Percentiles rank a stretch among this genome's conserved stretches.
Conservation (phyloP, 1,284 basidiomycete species). For the Fomitiporia mediterranea region DNA sequence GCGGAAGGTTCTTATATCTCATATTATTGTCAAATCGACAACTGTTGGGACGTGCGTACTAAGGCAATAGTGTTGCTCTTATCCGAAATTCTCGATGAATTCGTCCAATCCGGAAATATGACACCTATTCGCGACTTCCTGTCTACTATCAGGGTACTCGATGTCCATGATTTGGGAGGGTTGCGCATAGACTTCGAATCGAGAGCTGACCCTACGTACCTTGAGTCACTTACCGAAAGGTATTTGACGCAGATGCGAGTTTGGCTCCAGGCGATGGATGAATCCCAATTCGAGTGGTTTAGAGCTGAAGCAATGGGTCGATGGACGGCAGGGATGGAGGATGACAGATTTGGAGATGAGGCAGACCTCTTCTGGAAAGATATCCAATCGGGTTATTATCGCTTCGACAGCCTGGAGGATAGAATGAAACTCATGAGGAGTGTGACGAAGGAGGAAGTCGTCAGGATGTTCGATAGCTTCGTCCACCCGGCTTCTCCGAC, state of each 20-base stretch:
- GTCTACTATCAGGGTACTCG: constrained; percentile 93
- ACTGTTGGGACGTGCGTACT: constrained; percentile 46
- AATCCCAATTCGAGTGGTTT: constrained; percentile 58
- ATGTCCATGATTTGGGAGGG: constrained; percentile 77
- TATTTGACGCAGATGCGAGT: constrained; percentile 74
- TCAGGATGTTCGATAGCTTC: constrained; percentile 66
- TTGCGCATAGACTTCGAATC: constrained; percentile 58
- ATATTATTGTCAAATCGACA: constrained; percentile 76
- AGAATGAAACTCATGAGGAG: constrained; percentile 61
- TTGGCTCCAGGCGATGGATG: constrained; percentile 52
- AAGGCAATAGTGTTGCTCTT: constrained; percentile 59
- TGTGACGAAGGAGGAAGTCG: constrained; percentile 74
- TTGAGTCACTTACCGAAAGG: constrained; percentile 85
- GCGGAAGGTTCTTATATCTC: constrained; percentile 84
- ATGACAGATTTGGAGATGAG: constrained; percentile 60
- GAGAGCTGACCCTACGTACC: constrained; percentile 73
- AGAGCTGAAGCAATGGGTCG: constrained; percentile 56
- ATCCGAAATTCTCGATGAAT: constrained; percentile 77
- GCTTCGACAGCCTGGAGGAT: constrained; percentile 71
- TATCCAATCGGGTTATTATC: constrained; percentile 71
- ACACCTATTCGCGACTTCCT: constrained; percentile 92
- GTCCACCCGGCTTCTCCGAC: constrained; percentile 67
- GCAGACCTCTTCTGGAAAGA: constrained; percentile 59
- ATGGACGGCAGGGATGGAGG: constrained; percentile 72
- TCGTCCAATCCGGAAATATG: no score